These are phyloP conservation scores for Agaricus subrufescens DNA, from an alignment of 768 basidiomycete genomes.

Conservation along the genomic window DNA sequence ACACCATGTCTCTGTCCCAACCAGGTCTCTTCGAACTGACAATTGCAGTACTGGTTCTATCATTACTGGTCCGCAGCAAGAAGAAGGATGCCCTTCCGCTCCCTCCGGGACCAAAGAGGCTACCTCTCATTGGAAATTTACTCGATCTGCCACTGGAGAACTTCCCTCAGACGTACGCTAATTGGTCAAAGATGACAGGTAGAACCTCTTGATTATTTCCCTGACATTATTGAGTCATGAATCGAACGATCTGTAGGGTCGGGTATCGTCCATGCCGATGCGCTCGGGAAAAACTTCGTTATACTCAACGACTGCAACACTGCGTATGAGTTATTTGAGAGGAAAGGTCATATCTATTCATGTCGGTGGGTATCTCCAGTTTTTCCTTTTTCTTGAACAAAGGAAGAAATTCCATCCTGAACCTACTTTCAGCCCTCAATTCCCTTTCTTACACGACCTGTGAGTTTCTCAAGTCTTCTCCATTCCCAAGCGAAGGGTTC, in stretches of 20 bases:
- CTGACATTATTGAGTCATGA: neutral
- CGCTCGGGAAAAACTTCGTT: slow-evolving; percentile 26
- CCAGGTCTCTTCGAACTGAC: neutral
- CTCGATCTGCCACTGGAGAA: slow-evolving; percentile 17
- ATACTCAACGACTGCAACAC: slow-evolving; percentile 30
- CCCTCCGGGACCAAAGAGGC: slow-evolving; percentile 25
- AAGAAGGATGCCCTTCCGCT: slow-evolving; percentile 10
- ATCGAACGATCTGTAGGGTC: slow-evolving; percentile 18
- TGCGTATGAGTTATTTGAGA: slow-evolving; percentile 36
- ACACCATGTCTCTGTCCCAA: neutral
- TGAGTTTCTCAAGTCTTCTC: neutral
- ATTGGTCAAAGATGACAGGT: slow-evolving; percentile 21
- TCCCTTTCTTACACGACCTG: slow-evolving; percentile 25
- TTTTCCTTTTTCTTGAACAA: neutral
- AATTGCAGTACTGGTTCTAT: neutral
- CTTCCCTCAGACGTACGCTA: slow-evolving; percentile 19
- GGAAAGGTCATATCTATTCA: slow-evolving; percentile 37
- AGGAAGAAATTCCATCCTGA: neutral
- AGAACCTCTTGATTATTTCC: neutral
- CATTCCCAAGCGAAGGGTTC: no score
- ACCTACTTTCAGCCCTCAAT: slow-evolving; percentile 17
- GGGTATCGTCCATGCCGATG: slow-evolving; percentile 24
- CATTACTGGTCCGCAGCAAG: neutral
- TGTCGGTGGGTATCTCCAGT: slow-evolving; percentile 21
- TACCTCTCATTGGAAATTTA: slow-evolving; percentile 22